Base-by-base conservation (phyloP, 2,329 filamentous ascomycete species). In the Dactylellina drechsleri region DNA sequence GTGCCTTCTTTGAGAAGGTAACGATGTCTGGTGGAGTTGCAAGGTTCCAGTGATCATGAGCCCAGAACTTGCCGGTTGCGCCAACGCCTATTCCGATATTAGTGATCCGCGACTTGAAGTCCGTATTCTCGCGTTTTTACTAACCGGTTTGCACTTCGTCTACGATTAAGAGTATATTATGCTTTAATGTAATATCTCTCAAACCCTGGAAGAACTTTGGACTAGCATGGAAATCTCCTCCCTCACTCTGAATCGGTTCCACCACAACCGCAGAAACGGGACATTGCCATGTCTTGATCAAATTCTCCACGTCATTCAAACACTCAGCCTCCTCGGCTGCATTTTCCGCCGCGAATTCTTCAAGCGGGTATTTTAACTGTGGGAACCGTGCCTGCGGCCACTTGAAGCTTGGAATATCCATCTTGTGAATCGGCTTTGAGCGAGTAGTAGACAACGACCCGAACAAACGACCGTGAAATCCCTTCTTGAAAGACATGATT, bases 51-150 rank as follows among this genome's bases (percentile, higher is more conserved):
- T 97, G 93, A 80, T 97, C 92, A 85, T 97, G 93, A 7, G 93
- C 93, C 93, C 93, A 97, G 88, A 97, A 96, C 82, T 92, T 93
- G 79, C 93, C 93, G 0, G 93, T 97, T 45, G 93, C 92, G 79
- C 93, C 93, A 26, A 97, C 90, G 40, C 70, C 70, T 74, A 23
- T 57, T 50, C 6, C 10, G 13, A 47, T 5, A 50, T 28, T n/a
- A 15, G 45, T 50, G 31, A 36, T 5, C 10, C 31, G 31, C 6
- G 31, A 36, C 31, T 23, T 23, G 2, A 8, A 7, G 2, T 36
- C 31, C 6, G 31, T 36, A 5, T 36, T 4, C 31, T 5, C 2
- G 10, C 6, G 10, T 26, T 16, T 40, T 10, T 20, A 58, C 62
- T 64, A 45, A 81, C 93, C 93, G 5, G 93, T 97, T 84, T 97